Conservation (phyloP, 2,329 filamentous ascomycete species). For the Aspergillus tubingensis region DNA sequence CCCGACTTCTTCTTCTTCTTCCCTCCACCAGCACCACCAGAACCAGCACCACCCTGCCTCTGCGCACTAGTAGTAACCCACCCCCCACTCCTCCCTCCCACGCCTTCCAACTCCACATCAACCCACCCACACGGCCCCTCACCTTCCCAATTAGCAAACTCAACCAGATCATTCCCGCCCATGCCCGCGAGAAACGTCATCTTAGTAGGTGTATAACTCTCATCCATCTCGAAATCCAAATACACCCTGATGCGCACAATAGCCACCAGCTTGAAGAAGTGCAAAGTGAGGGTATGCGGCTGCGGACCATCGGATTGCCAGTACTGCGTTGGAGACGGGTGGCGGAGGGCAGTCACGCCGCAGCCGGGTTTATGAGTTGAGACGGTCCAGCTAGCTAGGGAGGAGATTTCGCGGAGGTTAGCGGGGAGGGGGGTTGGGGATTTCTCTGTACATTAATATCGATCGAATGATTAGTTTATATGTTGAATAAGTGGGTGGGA, state of each 20-base stretch:
- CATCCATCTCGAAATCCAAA: slow-evolving; percentile 88
- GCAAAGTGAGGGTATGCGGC: slow-evolving; percentile 63
- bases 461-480: background rate
- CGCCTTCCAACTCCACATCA: slow-evolving; percentile 70
- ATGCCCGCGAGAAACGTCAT: slow-evolving; percentile 88
- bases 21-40: background rate
- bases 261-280: slow-evolving; percentile 60
- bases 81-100: slow-evolving; percentile 51
- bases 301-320: slow-evolving; percentile 70
- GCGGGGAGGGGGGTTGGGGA: slow-evolving; percentile 41
- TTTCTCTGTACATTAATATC: slow-evolving; percentile 27
- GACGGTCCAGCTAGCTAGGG: slow-evolving; percentile 67
- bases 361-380: slow-evolving; percentile 65
- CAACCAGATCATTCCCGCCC: slow-evolving; percentile 85
- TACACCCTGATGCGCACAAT: slow-evolving; percentile 56
- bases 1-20: background rate
- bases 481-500: background rate
- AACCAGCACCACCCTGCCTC: slow-evolving; percentile 14
- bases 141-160: slow-evolving; percentile 79
- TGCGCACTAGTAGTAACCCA: slow-evolving; percentile 28
- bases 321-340: slow-evolving; percentile 58
- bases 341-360: slow-evolving; percentile 60
- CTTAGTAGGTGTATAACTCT: slow-evolving; percentile 94
- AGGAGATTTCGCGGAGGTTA: slow-evolving; percentile 63
- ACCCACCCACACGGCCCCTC: slow-evolving; percentile 86